Evolutionary conservation across 164 flowering plant species (phyloP), one percentile per base, ranked within the genome.

Genomic region (Vitis labrusca): DNA sequence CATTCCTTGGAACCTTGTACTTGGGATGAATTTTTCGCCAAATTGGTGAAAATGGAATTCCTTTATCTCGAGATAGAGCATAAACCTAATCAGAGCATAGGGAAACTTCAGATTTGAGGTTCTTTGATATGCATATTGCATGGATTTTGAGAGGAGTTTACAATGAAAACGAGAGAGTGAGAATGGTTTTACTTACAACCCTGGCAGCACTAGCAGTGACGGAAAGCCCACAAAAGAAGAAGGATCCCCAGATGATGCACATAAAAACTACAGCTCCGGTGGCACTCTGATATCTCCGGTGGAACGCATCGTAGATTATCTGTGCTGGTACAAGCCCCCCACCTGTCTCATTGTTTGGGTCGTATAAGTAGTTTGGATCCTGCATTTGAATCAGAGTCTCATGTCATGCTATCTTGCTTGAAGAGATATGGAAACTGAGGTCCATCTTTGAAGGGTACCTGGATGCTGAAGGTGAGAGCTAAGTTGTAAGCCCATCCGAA

Each of bases 401-500:
- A 16, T 67, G 12, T n/a, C 23, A 56, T 29, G 52, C 37, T 6
- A 14, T 16, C 47, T 17, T 32, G 2, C 50, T 27, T 19, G 53
- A 47, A 63, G 6, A 44, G 16, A 47, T 53, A 29, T 30, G 8
- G 9, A 29, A 29, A 53, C 13, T 9, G 29, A 0, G 1, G 14
- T 50, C 0, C 44, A 30, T 14, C 29, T 57, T 64, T 12, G 12
- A 37, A 30, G 5, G 10, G 8, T 64, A 76, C 79, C 76, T 47
- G n/a, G 50, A 77, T 77, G 71, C 76, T 69, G 74, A 77, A 73
- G 51, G 74, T 77, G 13, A 73, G 79, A 61, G 77, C 73, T 16
- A 80, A 63, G 57, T 61, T 44, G 61, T 80, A 80, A 30, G 80
- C 83, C 80, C 80, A 67, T 61, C 80, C 83, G 29, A 80, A 77